Base-by-base conservation (phyloP, 345 rosid species). In the Ceriops decandra region DNA sequence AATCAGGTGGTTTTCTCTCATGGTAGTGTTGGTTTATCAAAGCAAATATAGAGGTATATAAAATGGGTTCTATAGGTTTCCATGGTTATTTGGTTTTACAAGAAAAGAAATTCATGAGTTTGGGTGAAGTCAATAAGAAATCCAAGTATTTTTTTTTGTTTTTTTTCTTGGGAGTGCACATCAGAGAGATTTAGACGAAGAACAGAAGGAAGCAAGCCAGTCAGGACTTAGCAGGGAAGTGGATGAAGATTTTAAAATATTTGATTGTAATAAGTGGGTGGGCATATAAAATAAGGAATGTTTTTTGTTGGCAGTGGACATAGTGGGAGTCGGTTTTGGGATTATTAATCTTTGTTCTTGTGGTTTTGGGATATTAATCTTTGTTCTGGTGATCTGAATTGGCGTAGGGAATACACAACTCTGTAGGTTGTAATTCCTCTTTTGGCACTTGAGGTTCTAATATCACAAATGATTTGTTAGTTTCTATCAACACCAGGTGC, bases 91-190 rank as follows among this genome's bases (percentile, higher is more conserved):
- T 22, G 35, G 53, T 66, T 52, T 21, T 16, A 22, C 10, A 7
- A n/a, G 62, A 35, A 24, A 32, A 59, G 15, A 32, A 31, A 32
- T 61, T 24, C 52, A n/a, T 26, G 28, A 46, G n/a, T 32, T 42
- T 22, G 31, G 54, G 31, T 67, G 35, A 30, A 46, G 20, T 32
- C 63, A 64, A 57, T 46, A 71, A 70, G 74, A 16, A 6, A 20
- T 5, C 10, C 30, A 52, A 2, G 5, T 6, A 33, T 66, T 33
- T 3, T 26, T 38, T 2, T 22, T n/a, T n/a, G n/a, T n/a, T 22
- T 22, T 9, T 38, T 38, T 35, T 26, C 46, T 46, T 16, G 65
- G 35, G 9, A 47, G 6, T 35, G 36, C 52, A 52, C 51, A 19
- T 30, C 10, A 30, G 28, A 35, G 20, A 35, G 6, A 24, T 7